Base-by-base conservation (phyloP, 106 monocot genomes). In the Alisma plantagoaquatica region DNA sequence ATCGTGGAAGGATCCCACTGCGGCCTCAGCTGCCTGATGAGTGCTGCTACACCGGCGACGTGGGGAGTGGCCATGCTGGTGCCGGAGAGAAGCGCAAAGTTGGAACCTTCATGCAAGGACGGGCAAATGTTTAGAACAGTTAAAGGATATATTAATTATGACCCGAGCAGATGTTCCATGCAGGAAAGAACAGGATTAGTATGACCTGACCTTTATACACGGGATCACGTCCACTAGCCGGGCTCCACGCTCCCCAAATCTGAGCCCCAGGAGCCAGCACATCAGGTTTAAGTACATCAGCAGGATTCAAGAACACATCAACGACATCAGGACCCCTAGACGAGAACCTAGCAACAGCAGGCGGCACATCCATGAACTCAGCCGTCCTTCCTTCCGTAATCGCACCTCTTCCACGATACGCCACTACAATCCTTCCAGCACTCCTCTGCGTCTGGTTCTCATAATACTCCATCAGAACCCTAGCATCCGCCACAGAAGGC, bases 41-140 rank as follows among this genome's bases (percentile, higher is more conserved):
- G 63, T 18, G 91, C 85, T 1, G 85, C 91, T 9, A 85, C 53
- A 22, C 91, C 91, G 0, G 73, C 85, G 5, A 78, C 65, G 25
- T 92, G 91, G 1, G 91, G 85, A 0, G 81, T 49, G 11, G 91
- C 85, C 91, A 92, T 92, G 73, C 85, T 92, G 0, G 91, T 92
- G 6, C 91, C 91, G 0, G 91, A 92, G 19, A 85, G 14, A 41
- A 91, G 49, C 0, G 81, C 85, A 29, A 91, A 91, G 42, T 32
- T 53, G 26, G 60, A 32, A 1, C 69, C 68, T 68, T 50, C 56
- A 49, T 5, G 9, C 30, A 46, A 46, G n/a, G 46, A 46, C 5
- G n/a, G 46, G 6, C 18, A 20, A 46, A 17, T 9, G 46, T 0
- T 16, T 19, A 46, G 16, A 16, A 16, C 5, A 6, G 10, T 24